Conservation (phyloP, 164 flowering plant species). For the Houttuynia cordata region DNA sequence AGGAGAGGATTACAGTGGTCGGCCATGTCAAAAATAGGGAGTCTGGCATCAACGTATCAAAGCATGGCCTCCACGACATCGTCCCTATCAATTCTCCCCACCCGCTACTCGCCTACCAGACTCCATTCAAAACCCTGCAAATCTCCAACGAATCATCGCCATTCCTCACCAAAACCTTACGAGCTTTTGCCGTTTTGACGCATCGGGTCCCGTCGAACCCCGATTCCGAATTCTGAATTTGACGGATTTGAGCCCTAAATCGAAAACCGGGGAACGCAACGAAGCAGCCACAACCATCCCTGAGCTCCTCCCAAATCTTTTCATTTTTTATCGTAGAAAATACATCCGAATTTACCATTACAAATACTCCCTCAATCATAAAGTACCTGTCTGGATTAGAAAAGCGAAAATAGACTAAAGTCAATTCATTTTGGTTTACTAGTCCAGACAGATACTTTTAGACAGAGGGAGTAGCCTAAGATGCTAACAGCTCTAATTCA, state of each 20-base stretch:
- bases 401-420: too few species aligned
- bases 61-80: conserved; percentile 92
- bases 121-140: conserved; percentile 73
- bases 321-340: not conserved
- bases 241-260: not conserved
- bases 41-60: conserved; percentile 66
- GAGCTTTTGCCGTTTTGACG: conserved; percentile 9
- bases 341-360: too few species aligned
- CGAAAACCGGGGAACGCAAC: not conserved
- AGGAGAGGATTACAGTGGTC: conserved; percentile 53
- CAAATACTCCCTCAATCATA: too few species aligned
- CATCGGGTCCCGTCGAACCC: conserved; percentile 10
- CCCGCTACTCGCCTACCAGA: conserved; percentile 98
- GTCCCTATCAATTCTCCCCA: conserved; percentile 76
- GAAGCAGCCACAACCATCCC: conserved; percentile 4
- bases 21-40: conserved; percentile 92
- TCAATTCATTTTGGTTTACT: too few species aligned
- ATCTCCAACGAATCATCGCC: conserved; percentile 74
- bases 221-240: too few species aligned
- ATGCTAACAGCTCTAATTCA: too few species aligned
- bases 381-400: too few species aligned
- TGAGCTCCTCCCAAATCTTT: not conserved
- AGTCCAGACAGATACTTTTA: too few species aligned
- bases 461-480: too few species aligned
- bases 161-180: conserved; percentile 37